phyloP scores from a whole-genome alignment of 73 alveolate species.

The Paramecium tetraurelia region DNA sequence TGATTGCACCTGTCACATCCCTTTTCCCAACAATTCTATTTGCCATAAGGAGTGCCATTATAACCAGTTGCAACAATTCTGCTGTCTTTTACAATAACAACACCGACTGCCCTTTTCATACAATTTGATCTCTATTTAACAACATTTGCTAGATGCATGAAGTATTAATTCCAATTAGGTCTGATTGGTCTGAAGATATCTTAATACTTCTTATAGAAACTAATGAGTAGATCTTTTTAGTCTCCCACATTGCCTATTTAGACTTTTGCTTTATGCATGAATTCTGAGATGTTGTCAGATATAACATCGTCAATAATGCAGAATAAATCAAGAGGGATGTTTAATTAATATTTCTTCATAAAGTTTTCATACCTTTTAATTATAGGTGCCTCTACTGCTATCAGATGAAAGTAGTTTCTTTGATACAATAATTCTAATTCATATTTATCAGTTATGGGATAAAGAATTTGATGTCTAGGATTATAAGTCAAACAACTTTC shows the following conservation, averaged over 20 bases:
- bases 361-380: constrained; percentile 59
- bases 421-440: constrained; percentile 35
- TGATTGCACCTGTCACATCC: constrained; percentile 83
- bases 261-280: not conserved
- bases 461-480: not conserved
- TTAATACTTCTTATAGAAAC: constrained; percentile 29
- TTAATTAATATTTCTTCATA: constrained; percentile 58
- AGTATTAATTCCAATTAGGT: constrained; percentile 77
- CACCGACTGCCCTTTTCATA: constrained; percentile 79
- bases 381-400: constrained; percentile 64
- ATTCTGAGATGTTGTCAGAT: not conserved
- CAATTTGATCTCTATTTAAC: constrained; percentile 78
- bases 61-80: constrained; percentile 85
- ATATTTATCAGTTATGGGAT: not conserved
- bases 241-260: not conserved
- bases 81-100: constrained; percentile 67
- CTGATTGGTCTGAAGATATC: constrained; percentile 62
- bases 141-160: constrained; percentile 75
- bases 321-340: constrained; percentile 47
- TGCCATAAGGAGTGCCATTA: constrained; percentile 80
- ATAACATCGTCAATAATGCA: constrained; percentile 62
- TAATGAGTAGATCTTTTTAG: constrained; percentile 44
- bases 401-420: constrained; percentile 65
- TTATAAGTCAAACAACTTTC: not conserved
- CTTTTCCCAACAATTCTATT: constrained; percentile 73